A percentile compares a stretch with the other conserved stretches of the same genome.
These are phyloP conservation scores for Talaromyces ruber DNA, from an alignment of 495 filamentous ascomycete genomes.

Conservation along the genomic window DNA sequence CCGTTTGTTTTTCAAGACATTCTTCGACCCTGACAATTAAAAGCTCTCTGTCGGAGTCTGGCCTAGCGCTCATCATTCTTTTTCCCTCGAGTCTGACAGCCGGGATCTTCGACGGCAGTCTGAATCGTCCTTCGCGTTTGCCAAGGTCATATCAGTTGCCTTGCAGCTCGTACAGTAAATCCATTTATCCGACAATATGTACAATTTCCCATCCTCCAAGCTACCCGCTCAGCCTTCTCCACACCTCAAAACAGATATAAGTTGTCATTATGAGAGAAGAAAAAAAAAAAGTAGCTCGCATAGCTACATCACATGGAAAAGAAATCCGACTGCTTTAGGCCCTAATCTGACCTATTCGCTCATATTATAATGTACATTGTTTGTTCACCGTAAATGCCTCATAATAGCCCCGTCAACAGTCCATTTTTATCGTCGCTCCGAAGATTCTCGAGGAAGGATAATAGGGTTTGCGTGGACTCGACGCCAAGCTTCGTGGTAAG, in stretches of 20 bases:
- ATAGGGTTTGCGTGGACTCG: constrained; percentile 37
- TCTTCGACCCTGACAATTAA: neutral
- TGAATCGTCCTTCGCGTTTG: neutral
- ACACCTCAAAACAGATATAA: neutral
- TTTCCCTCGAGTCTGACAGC: neutral
- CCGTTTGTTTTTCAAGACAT: neutral
- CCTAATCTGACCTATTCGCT: neutral
- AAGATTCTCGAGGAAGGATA: constrained; percentile 37
- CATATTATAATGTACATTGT: constrained; percentile 1
- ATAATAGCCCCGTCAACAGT: neutral
- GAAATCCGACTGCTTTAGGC: neutral
- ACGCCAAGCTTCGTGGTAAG: constrained; percentile 39
- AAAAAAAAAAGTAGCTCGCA: neutral
- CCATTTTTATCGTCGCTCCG: constrained; percentile 16
- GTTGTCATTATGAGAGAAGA: neutral
- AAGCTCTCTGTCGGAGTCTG: neutral
- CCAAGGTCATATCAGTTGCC: neutral
- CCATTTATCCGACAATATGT: neutral
- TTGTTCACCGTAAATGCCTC: neutral
- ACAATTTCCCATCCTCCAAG: neutral
- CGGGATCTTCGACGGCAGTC: neutral
- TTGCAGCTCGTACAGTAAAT: neutral
- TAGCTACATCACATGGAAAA: neutral
- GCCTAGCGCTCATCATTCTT: neutral
- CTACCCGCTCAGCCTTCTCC: neutral